phyloP scores from a whole-genome alignment of 805 yeast species.

The Nematodospora valgi region DNA sequence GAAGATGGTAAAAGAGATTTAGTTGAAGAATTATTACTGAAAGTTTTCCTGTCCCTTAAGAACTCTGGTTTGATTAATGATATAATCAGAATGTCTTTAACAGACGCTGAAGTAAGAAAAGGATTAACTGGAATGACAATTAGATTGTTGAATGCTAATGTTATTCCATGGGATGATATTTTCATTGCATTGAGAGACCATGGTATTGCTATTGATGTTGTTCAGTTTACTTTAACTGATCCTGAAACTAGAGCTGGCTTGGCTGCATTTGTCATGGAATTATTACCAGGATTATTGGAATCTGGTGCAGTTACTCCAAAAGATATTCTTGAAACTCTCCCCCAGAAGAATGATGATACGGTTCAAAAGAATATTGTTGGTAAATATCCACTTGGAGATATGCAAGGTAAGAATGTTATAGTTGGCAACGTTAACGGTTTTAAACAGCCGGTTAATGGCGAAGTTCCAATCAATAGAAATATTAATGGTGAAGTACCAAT shows the following conservation, averaged over 20 bases:
- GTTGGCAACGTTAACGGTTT: too few relatives aligned
- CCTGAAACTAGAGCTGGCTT: conserved; percentile 26
- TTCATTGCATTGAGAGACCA: conserved; percentile 26
- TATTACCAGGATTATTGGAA: conserved; percentile 18
- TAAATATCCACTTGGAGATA: too few relatives aligned
- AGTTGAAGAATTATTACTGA: conserved; percentile 18
- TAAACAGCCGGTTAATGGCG: too few relatives aligned
- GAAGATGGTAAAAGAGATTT: conserved; percentile 10
- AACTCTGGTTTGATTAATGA: conserved; percentile 26
- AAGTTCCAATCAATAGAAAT: too few relatives aligned
- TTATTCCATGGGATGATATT: conserved; percentile 29
- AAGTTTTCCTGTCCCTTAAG: conserved; percentile 23
- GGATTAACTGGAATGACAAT: conserved; percentile 21
- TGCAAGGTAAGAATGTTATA: too few relatives aligned
- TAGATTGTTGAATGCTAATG: conserved; percentile 24
- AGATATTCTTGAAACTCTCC: conserved; percentile 9
- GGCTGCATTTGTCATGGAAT: conserved; percentile 20
- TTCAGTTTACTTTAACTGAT: conserved; percentile 23
- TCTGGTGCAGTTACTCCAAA: conserved; percentile 9
- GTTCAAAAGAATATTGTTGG: too few relatives aligned
- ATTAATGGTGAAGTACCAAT: too few relatives aligned
- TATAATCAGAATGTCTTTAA: conserved; percentile 23
- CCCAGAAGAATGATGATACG: too few relatives aligned
- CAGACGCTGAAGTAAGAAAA: conserved; percentile 26
- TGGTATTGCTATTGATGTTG: conserved; percentile 28